phyloP scores from a whole-genome alignment of 768 basidiomycete genomes.

The Serendipita sp. region DNA sequence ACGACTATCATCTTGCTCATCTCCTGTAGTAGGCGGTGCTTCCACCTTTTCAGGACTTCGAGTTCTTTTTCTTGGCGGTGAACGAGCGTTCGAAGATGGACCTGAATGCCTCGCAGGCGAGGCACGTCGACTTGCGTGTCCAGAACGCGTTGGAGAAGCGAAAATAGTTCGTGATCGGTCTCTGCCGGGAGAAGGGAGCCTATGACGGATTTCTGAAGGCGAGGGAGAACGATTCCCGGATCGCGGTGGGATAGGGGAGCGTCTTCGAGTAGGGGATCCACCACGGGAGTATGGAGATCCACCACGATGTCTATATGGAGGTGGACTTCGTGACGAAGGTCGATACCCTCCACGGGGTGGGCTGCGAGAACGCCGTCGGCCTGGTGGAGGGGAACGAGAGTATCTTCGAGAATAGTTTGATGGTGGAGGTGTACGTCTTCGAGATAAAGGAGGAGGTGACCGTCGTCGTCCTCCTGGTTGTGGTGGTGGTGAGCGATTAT shows the following conservation, averaged over 20 bases:
- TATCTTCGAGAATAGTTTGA: too few relatives aligned
- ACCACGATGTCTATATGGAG: background rate
- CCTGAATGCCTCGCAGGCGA: background rate
- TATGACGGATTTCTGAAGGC: background rate
- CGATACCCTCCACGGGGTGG: background rate
- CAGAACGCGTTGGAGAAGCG: background rate
- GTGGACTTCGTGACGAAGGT: background rate
- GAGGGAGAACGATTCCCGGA: background rate
- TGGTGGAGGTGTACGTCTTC: background rate
- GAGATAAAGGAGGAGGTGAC: background rate
- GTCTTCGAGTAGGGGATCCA: background rate
- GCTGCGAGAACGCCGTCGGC: background rate
- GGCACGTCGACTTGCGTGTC: background rate
- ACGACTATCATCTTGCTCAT: background rate
- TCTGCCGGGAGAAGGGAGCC: background rate
- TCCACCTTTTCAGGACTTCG: conserved; percentile 2
- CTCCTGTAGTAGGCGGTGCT: background rate
- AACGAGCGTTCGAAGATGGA: background rate
- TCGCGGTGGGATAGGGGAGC: background rate
- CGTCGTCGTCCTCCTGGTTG: background rate
- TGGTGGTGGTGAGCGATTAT: background rate
- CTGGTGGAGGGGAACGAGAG: background rate
- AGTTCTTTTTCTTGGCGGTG: background rate
- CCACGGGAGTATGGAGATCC: background rate
- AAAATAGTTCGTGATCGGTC: background rate